Evolutionary conservation across 2,329 filamentous ascomycete genomes (phyloP), one percentile per base, ranked within the genome.

Genomic region (Curvularia sp.): DNA sequence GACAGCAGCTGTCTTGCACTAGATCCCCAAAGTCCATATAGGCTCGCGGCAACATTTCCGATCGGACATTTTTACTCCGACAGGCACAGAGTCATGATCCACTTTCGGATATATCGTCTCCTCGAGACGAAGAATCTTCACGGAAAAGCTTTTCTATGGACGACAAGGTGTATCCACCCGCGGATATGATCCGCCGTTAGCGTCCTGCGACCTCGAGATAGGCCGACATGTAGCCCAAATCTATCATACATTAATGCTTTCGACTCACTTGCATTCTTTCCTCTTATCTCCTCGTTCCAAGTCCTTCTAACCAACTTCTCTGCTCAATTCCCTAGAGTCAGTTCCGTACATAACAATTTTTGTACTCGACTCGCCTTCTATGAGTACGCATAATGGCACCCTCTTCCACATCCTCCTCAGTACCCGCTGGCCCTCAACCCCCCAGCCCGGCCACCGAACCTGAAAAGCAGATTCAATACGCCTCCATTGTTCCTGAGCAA

Each of bases 301-400:
- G 33, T 42, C n/a, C 53, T 57, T 41, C 26, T 39, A 49, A 15
- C 20, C 39, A 12, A 20, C 33, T 15, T 38, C 24, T 43, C n/a
- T 39, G n/a, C 31, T 38, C n/a, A 9, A 33, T 30, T 49, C 22
- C 22, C 49, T 7, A 30, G 30, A 31, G 44, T 54, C 50, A 13
- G 5, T 28, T 2, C 7, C 1, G 10, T 18, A 30, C 10, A 13
- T 9, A 35, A 2, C 6, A 20, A 20, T 8, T 28, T 47, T 22
- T 50, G 8, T n/a, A n/a, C n/a, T 9, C 46, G 20, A 48, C 12
- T 58, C 49, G 54, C 57, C 55, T 69, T 67, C 53, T 57, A 74
- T 74, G 70, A 66, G 55, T 62, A 59, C 52, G 55, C 56, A 67
- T n/a, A 57, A 76, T 75, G 74, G 67, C 71, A 52, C 57, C 55